A percentile compares a stretch with the other conserved stretches of the same genome.
These are phyloP conservation scores for Heritiera fomes DNA, from an alignment of 345 rosid species.

Conservation along the genomic window DNA sequence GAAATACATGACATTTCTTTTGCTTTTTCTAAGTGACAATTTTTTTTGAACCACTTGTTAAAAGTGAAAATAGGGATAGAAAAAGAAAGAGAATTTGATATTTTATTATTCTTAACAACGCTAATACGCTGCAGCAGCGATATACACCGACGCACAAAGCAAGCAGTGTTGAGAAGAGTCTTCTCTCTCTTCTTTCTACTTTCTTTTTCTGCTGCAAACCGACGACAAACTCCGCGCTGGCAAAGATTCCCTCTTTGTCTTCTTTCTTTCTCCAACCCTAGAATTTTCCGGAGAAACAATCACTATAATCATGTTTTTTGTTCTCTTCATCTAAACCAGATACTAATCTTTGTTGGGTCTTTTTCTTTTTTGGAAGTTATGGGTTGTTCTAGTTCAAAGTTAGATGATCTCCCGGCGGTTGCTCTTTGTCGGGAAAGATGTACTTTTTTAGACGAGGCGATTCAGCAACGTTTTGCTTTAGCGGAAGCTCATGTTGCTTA, in stretches of 20 bases:
- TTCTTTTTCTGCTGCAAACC: conserved; percentile 41
- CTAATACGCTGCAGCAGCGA: neutral
- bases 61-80: neutral
- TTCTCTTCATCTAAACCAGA: conserved; percentile 17
- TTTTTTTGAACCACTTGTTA: neutral
- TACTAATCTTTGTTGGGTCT: conserved; percentile 9
- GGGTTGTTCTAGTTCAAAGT: conserved; percentile 91
- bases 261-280: conserved; percentile 19
- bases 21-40: neutral
- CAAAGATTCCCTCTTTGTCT: conserved; percentile 57
- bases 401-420: conserved; percentile 94
- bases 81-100: neutral
- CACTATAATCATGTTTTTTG: conserved; percentile 24
- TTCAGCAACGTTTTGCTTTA: conserved; percentile 67
- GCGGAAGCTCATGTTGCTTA: conserved; percentile 77
- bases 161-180: neutral
- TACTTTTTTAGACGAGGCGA: conserved; percentile 62
- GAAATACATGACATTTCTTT: neutral
- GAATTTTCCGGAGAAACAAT: conserved; percentile 39
- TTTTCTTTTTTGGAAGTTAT: conserved; percentile 19
- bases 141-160: conserved; percentile 3
- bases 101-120: neutral
- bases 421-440: conserved; percentile 87
- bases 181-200: conserved; percentile 17
- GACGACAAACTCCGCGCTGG: conserved; percentile 73